These are phyloP conservation scores for Pseudopithomyces maydicus DNA, from an alignment of 2,329 filamentous ascomycete genomes.

Conservation along the genomic window DNA sequence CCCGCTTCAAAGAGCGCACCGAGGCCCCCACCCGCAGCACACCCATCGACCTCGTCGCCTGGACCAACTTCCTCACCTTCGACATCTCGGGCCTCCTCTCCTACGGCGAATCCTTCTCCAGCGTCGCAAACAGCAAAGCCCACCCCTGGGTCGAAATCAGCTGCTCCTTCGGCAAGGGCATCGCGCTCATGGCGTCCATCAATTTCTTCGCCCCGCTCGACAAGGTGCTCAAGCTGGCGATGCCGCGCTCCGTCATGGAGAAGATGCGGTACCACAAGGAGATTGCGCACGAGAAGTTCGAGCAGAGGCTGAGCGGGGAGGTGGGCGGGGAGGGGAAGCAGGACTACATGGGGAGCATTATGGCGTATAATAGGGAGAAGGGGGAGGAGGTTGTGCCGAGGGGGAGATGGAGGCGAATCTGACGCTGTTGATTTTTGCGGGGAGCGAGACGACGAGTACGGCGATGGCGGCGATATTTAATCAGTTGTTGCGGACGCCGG, in stretches of 20 bases:
- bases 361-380: conserved; percentile 31
- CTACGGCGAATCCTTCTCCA: conserved; percentile 53
- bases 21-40: conserved; percentile 13
- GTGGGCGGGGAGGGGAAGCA: conserved; percentile 25
- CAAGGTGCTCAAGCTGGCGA: conserved; percentile 15
- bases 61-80: conserved; percentile 24
- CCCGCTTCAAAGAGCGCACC: conserved; percentile 30
- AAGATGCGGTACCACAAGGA: conserved; percentile 22
- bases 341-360: conserved; percentile 27
- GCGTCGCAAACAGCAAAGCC: conserved; percentile 25
- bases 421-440: conserved; percentile 43
- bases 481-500: conserved; percentile 27
- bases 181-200: conserved; percentile 25
- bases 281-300: conserved; percentile 20
- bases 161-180: conserved; percentile 31
- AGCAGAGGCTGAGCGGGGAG: conserved; percentile 37
- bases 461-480: conserved; percentile 38
- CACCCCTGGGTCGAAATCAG: conserved; percentile 43
- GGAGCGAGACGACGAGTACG: conserved; percentile 47
- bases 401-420: conserved; percentile 44
- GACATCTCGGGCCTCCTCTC: conserved; percentile 50
- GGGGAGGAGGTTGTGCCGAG: conserved; percentile 20
- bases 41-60: conserved; percentile 18
- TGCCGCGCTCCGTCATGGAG: conserved; percentile 14
- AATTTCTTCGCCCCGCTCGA: conserved; percentile 26